Base-by-base conservation (phyloP, 1,139 yeast species). In the Scheffersomyces titani region DNA sequence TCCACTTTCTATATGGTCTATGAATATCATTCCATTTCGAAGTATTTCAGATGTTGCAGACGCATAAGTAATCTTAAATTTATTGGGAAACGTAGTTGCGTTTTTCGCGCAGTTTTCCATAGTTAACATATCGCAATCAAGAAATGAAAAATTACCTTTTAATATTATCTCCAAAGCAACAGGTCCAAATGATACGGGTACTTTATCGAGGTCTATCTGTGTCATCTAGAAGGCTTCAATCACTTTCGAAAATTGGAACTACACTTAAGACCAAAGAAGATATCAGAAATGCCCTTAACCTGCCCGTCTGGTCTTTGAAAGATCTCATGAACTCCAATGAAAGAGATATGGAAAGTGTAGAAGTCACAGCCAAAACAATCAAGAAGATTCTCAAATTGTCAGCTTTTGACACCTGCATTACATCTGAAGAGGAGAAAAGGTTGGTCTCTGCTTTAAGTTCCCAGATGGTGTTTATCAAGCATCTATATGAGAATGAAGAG, bases 391-490 rank as follows among this genome's bases (percentile, higher is more conserved):
- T 83, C 48, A 70, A 71, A 55, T 60, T 83, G 24, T 82, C 87
- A 0, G 88, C 88, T 0, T 63, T 85, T 6, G 70, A 76, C 20
- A 64, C 67, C 21, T 61, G 71, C 24, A 53, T 66, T 16, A 51
- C 65, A 5, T 55, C 59, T 1, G 71, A 70, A 24, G 64, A 72
- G 24, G 68, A 73, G 22, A 63, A 66, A 21, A 64, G 62, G 46
- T 65, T 80, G 16, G 67, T 70, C 19, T 54, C 61, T 2, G 73
- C 78, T 1, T 69, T 85, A 58, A 70, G 72, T 52, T 67, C 73
- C 19, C 89, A 85, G 61, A 74, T 84, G 65, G 70, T 71, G 16
- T 81, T 85, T 61, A 74, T 84, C 46, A 70, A 76, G 55, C 76
- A 77, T 47, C 68, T 85, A 54, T 81, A 82, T 54, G 70, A 69